phyloP scores from a whole-genome alignment of 768 basidiomycete species.

The Mycena belliarum region DNA sequence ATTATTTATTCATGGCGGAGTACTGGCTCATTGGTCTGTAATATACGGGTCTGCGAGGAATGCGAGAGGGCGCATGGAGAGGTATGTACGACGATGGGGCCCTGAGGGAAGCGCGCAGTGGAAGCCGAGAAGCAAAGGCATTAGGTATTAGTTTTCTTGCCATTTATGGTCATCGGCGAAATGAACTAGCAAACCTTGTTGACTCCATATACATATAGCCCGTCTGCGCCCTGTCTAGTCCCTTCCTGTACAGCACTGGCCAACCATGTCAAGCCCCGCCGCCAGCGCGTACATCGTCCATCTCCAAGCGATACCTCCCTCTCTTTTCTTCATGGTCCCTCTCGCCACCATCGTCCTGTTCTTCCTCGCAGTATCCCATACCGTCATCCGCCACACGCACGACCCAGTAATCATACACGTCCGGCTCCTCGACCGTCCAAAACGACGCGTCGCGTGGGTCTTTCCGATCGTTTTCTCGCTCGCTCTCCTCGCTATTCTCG shows the following conservation, averaged over 20 bases:
- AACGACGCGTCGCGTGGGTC: constrained; percentile 18
- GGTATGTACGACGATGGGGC: too few species aligned
- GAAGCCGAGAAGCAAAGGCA: too few species aligned
- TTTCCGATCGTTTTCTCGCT: constrained; percentile 20
- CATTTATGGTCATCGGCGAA: too few species aligned
- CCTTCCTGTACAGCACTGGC: not conserved
- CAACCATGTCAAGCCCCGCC: constrained; percentile 5
- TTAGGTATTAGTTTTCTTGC: too few species aligned
- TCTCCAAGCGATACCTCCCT: constrained; percentile 13
- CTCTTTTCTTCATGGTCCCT: constrained; percentile 23
- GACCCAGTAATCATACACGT: constrained; percentile 8
- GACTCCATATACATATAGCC: not conserved
- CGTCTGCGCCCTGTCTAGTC: not conserved
- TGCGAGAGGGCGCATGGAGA: too few species aligned
- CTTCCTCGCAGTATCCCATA: constrained; percentile 9
- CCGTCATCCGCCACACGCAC: constrained; percentile 7
- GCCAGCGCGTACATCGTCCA: constrained; percentile 3
- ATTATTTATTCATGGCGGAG: not conserved
- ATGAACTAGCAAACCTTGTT: too few species aligned
- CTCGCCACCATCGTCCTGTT: constrained; percentile 17
- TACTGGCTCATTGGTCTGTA: constrained; percentile 6
- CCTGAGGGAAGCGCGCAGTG: too few species aligned
- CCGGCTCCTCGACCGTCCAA: constrained; percentile 12
- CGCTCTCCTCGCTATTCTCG: constrained; percentile 18
- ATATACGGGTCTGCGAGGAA: not conserved